phyloP scores from a whole-genome alignment of 2,329 filamentous ascomycete genomes.

The Colletotrichum agaves region DNA sequence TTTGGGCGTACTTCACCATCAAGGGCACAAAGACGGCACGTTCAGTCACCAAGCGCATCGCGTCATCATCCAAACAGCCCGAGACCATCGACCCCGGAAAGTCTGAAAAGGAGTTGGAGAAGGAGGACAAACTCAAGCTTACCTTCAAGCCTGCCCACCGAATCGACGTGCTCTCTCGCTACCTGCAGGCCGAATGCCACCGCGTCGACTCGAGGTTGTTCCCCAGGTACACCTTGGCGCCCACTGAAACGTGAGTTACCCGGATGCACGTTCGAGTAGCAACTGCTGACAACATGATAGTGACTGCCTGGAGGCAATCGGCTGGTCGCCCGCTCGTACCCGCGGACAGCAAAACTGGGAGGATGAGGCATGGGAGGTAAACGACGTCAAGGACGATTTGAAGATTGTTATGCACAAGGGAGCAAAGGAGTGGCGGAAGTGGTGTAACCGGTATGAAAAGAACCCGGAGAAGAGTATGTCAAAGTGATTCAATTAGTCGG shows the following conservation, averaged over 20 bases:
- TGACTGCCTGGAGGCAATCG: slow-evolving; percentile 30
- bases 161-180: slow-evolving; percentile 26
- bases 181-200: slow-evolving; percentile 31
- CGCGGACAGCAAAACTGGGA: slow-evolving; percentile 32
- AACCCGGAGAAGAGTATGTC: slow-evolving; percentile 31
- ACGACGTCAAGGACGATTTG: slow-evolving; percentile 31
- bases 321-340: slow-evolving; percentile 23
- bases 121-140: slow-evolving; percentile 31
- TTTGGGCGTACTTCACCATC: slow-evolving; percentile 36
- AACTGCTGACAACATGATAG: not conserved
- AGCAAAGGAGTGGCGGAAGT: slow-evolving; percentile 32
- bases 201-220: slow-evolving; percentile 29
- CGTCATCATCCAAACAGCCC: slow-evolving; percentile 30
- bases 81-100: slow-evolving; percentile 29
- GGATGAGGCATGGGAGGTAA: slow-evolving; percentile 32
- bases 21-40: slow-evolving; percentile 34
- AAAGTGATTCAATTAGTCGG: slow-evolving; percentile 2
- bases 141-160: slow-evolving; percentile 25
- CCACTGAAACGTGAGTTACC: slow-evolving; percentile 26
- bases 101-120: slow-evolving; percentile 27
- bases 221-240: slow-evolving; percentile 24
- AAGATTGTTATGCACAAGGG: slow-evolving; percentile 34
- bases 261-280: not conserved
- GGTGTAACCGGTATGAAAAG: slow-evolving; percentile 31
- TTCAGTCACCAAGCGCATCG: slow-evolving; percentile 30